These are phyloP conservation scores for Pelargonium fulgidum DNA, from an alignment of 441 rosid species.

Conservation along the genomic window DNA sequence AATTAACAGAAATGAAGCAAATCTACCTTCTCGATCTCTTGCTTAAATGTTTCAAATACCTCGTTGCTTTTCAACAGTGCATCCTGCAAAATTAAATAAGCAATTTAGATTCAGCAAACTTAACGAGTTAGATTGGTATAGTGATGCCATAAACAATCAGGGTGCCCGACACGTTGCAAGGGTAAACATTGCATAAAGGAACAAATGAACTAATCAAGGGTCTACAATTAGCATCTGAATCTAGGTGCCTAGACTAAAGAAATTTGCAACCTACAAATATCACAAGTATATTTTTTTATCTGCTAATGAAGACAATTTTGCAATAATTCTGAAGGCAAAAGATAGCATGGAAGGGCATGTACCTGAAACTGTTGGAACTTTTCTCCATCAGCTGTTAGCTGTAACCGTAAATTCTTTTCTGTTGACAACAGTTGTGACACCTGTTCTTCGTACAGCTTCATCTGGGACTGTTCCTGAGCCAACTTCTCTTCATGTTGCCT, in stretches of 20 bases:
- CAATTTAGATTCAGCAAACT: slow-evolving; percentile 10
- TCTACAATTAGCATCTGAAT: neutral
- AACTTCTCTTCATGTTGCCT: slow-evolving; percentile 83
- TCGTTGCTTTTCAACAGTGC: slow-evolving; percentile 84
- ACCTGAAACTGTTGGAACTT: slow-evolving; percentile 96
- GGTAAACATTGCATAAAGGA: neutral
- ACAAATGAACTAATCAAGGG: neutral
- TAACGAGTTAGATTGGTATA: neutral
- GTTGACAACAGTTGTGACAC: slow-evolving; percentile 72
- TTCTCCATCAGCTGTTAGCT: slow-evolving; percentile 83
- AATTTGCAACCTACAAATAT: neutral
- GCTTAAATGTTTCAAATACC: slow-evolving; percentile 85
- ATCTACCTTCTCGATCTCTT: slow-evolving; percentile 80
- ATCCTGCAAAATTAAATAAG: slow-evolving; percentile 45
- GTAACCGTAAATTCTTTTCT: slow-evolving; percentile 72
- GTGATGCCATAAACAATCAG: neutral
- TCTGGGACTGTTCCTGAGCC: slow-evolving; percentile 70
- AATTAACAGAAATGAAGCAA: neutral
- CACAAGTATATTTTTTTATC: neutral
- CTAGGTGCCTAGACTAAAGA: neutral
- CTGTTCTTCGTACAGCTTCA: slow-evolving; percentile 86
- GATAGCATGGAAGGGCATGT: slow-evolving; percentile 16
- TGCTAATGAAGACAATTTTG: neutral
- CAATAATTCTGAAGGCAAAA: neutral
- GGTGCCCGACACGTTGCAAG: neutral